A percentile compares a stretch with the other conserved stretches of the same genome.
These are phyloP conservation scores for Suillus cothurnatus DNA, from an alignment of 768 basidiomycete genomes.

Conservation along the genomic window DNA sequence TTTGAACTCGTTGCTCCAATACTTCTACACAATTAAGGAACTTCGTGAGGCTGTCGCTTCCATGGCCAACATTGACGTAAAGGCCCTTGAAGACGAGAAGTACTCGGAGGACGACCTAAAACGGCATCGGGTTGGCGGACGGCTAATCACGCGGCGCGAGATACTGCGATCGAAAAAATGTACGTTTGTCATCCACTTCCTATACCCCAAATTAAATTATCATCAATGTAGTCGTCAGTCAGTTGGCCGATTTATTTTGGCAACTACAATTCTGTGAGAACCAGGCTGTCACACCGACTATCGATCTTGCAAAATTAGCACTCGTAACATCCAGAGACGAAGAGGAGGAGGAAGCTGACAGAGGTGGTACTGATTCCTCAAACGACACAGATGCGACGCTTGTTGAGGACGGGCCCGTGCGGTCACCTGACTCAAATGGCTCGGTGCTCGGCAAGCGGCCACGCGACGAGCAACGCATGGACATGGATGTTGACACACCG, in stretches of 20 bases:
- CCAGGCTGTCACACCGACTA: constrained; percentile 75
- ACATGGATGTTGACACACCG: constrained; percentile 50
- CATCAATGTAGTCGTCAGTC: constrained; percentile 64
- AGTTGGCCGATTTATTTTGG: constrained; percentile 78
- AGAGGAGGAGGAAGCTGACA: constrained; percentile 78
- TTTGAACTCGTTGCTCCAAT: constrained; percentile 81
- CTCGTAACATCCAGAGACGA: constrained; percentile 90
- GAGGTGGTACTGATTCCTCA: constrained; percentile 75
- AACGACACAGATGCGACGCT: constrained; percentile 89
- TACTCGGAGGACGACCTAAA: constrained; percentile 80
- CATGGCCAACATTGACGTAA: constrained; percentile 55
- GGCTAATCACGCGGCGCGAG: constrained; percentile 78
- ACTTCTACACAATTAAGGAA: constrained; percentile 95
- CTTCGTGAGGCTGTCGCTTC: constrained; percentile 74
- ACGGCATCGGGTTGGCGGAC: constrained; percentile 84
- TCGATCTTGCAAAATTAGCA: constrained; percentile 89
- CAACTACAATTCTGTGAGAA: constrained; percentile 67
- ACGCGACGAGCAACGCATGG: constrained; percentile 54
- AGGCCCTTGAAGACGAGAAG: constrained; percentile 66
- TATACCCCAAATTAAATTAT: constrained; percentile 14
- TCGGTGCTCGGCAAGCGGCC: constrained; percentile 73
- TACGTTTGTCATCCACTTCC: constrained; percentile 38
- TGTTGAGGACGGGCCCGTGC: constrained; percentile 68
- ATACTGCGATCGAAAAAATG: constrained; percentile 85
- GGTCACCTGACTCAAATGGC: constrained; percentile 41